These are phyloP conservation scores for Grammothele lineata DNA, from an alignment of 768 basidiomycete species.

Conservation along the genomic window DNA sequence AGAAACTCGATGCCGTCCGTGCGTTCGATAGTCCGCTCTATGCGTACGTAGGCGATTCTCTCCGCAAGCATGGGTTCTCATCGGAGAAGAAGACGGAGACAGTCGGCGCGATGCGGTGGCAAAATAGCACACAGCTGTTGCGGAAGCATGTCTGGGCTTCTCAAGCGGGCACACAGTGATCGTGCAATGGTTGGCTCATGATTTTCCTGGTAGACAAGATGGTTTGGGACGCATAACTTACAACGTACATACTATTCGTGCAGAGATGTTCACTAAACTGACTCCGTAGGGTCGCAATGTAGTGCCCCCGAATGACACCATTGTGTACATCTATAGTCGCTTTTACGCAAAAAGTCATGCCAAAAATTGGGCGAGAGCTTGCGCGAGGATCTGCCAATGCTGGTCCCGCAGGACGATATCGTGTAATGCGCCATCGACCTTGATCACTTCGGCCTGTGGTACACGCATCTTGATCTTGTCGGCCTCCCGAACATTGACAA, in stretches of 20 bases:
- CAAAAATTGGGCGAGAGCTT: conserved; percentile 15
- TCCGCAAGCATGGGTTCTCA: conserved; percentile 47
- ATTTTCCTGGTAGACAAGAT: no score
- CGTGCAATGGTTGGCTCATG: no score
- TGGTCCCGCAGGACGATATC: conserved; percentile 28
- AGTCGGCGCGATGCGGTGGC: conserved; percentile 60
- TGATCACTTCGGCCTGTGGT: conserved; percentile 42
- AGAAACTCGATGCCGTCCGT: conserved; percentile 41
- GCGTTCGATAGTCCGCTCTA: conserved; percentile 46
- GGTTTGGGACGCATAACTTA: no score
- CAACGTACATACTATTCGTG: no score
- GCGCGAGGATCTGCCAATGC: conserved; percentile 17
- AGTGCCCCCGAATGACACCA: no score
- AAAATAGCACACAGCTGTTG: conserved; percentile 39
- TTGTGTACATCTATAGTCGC: no score
- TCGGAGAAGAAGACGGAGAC: conserved; percentile 38
- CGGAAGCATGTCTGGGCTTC: conserved; percentile 43
- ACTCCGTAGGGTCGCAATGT: no score
- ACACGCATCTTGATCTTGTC: conserved; percentile 42
- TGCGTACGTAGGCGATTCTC: conserved; percentile 42
- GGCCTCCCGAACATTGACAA: conserved; percentile 52
- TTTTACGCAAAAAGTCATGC: no score
- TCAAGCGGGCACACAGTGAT: not conserved
- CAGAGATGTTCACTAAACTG: no score
- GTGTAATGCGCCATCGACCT: conserved; percentile 49